Percentiles rank a stretch among this genome's conserved stretches.
phyloP scores from a whole-genome alignment of 495 filamentous ascomycete species.

The Cairneyella variabilis region DNA sequence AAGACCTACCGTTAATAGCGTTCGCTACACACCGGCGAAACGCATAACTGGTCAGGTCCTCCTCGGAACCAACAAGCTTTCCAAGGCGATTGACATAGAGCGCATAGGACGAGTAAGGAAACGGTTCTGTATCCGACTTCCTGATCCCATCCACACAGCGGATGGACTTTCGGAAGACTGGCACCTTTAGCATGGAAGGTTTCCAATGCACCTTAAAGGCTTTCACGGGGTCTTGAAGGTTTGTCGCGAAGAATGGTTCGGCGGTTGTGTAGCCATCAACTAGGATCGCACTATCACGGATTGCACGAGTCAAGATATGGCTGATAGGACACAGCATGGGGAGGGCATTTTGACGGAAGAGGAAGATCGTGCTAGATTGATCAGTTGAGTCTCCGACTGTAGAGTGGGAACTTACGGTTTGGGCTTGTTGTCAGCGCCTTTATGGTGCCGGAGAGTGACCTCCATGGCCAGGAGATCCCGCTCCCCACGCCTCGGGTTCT shows the following conservation, averaged over 20 bases:
- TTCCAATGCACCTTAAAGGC: constrained; percentile 21
- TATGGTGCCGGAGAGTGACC: constrained; percentile 26
- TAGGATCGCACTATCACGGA: constrained; percentile 21
- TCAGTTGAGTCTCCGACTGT: constrained; percentile 7
- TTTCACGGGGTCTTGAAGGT: constrained; percentile 11
- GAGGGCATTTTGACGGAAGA: constrained; percentile 19
- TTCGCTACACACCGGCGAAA: constrained; percentile 18
- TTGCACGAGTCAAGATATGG: constrained; percentile 21
- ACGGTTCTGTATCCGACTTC: constrained; percentile 18
- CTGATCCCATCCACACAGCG: constrained; percentile 3
- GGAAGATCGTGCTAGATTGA: constrained; percentile 21
- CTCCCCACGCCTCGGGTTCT: constrained; percentile 24
- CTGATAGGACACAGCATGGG: constrained; percentile 26
- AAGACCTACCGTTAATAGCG: constrained; percentile 21
- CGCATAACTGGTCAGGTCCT: constrained; percentile 19
- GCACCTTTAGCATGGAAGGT: constrained; percentile 13
- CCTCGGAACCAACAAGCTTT: constrained; percentile 12
- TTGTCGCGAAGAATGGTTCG: constrained; percentile 18
- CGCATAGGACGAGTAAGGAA: constrained; percentile 15
- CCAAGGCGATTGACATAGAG: constrained; percentile 17
- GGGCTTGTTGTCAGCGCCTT: constrained; percentile 29
- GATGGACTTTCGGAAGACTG: constrained; percentile 21
- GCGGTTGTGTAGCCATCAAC: constrained; percentile 21
- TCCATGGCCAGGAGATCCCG: constrained; percentile 27
- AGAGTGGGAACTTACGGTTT: constrained; percentile 26